Percentiles rank a stretch among this genome's conserved stretches.
phyloP scores from a whole-genome alignment of 2,329 filamentous ascomycete species.

The Colletotrichum brevisporum region DNA sequence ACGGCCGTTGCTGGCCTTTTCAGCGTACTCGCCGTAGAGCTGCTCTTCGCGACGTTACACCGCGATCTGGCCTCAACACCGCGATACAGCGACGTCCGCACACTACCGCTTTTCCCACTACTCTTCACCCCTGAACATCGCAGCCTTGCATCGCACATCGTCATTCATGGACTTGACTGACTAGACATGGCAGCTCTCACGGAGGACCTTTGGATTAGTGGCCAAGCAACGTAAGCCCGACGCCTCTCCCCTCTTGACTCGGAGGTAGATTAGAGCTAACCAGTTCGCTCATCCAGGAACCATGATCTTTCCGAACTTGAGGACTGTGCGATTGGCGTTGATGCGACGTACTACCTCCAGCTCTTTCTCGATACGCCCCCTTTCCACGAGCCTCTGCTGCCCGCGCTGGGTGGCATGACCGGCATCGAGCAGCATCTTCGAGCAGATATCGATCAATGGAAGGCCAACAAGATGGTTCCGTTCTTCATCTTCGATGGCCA shows the following conservation, averaged over 20 bases:
- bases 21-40: slow-evolving; percentile 4
- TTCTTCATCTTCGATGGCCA: slow-evolving; percentile 95
- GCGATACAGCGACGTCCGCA: slow-evolving; percentile 7
- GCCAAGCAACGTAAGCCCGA: slow-evolving; percentile 48
- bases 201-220: slow-evolving; percentile 59
- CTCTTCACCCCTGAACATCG: neutral
- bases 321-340: slow-evolving; percentile 83
- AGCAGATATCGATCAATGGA: slow-evolving; percentile 81
- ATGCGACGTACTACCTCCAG: slow-evolving; percentile 90
- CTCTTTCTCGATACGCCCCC: slow-evolving; percentile 79
- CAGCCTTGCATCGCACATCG: neutral
- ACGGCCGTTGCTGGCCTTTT: neutral
- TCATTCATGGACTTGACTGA: slow-evolving; percentile 21
- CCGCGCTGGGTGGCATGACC: slow-evolving; percentile 90
- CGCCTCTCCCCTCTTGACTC: slow-evolving; percentile 6
- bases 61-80: slow-evolving; percentile 2
- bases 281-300: slow-evolving; percentile 55
- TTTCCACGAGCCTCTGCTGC: slow-evolving; percentile 87
- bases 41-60: slow-evolving; percentile 9
- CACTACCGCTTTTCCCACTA: slow-evolving; percentile 1
- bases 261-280: slow-evolving; percentile 24
- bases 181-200: slow-evolving; percentile 48
- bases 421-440: slow-evolving; percentile 83
- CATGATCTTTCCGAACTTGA: slow-evolving; percentile 79
- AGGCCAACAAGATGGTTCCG: slow-evolving; percentile 78